phyloP scores from a whole-genome alignment of 345 rosid species.

The Schrenkiella parvula region DNA sequence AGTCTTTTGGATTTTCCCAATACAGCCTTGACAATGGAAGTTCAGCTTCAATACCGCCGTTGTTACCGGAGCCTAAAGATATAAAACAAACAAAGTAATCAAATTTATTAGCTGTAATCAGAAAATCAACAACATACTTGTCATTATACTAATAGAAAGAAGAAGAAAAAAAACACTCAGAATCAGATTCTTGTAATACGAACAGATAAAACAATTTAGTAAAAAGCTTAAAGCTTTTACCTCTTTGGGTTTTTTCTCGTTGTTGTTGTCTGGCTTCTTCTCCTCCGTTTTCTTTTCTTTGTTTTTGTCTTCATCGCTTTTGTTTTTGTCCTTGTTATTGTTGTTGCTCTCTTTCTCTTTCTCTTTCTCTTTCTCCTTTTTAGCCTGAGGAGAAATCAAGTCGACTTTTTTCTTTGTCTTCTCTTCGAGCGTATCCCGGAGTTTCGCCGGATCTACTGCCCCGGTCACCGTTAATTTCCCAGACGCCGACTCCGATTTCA shows the following conservation, averaged over 20 bases:
- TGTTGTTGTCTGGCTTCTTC: conserved; percentile 35
- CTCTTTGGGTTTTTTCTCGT: conserved; percentile 36
- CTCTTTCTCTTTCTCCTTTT: conserved; percentile 39
- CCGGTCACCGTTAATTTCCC: conserved; percentile 75
- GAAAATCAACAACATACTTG: not conserved
- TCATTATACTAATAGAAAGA: not conserved
- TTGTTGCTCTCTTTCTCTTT: conserved; percentile 11
- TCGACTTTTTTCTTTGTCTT: conserved; percentile 54
- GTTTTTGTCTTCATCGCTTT: conserved; percentile 35
- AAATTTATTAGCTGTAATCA: not conserved
- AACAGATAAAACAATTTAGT: not conserved
- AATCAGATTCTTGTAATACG: conserved; percentile 3
- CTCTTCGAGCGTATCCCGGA: conserved; percentile 41
- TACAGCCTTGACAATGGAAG: conserved; percentile 66
- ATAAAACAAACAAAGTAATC: not conserved
- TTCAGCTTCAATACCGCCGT: conserved; percentile 53
- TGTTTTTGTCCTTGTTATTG: conserved; percentile 35
- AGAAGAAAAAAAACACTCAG: not conserved
- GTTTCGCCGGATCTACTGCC: conserved; percentile 54
- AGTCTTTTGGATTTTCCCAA: conserved; percentile 45
- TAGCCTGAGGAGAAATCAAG: conserved; percentile 42
- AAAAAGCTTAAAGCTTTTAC: conserved; percentile 9
- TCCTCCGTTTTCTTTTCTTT: conserved; percentile 39
- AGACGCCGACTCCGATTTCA: conserved; percentile 46
- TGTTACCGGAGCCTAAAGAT: conserved; percentile 48